Conservation (phyloP, 352 stramenopile genomes). For the Phytophthora chlamydospora region DNA sequence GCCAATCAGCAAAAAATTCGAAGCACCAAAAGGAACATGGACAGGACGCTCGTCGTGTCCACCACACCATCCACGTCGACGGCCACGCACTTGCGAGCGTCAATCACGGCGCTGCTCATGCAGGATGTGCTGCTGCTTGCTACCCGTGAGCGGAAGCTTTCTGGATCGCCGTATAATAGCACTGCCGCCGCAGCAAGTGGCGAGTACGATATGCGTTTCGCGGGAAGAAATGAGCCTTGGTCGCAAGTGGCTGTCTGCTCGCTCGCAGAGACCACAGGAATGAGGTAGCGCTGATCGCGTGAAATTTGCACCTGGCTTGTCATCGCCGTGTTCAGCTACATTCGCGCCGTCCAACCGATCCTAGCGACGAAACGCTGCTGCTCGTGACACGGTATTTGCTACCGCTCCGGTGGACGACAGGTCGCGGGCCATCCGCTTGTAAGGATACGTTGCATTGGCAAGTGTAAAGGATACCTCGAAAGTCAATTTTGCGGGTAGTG, state of each 20-base stretch:
- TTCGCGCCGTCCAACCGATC: background rate
- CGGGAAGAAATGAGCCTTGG: slow-evolving; percentile 1
- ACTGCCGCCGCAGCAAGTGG: background rate
- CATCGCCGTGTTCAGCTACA: background rate
- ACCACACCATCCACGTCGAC: too few species aligned
- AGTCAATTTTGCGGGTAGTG: too few species aligned
- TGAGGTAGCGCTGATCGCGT: background rate
- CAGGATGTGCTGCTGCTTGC: background rate
- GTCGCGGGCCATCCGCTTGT: too few species aligned
- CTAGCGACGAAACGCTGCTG: background rate
- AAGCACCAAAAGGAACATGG: slow-evolving; percentile 16
- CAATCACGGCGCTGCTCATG: background rate
- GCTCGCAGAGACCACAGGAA: slow-evolving; percentile 5
- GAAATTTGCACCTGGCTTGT: too few species aligned
- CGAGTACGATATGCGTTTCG: slow-evolving; percentile 1
- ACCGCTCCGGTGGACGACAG: too few species aligned
- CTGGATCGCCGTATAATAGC: too few species aligned
- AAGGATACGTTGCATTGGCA: too few species aligned
- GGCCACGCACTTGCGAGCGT: too few species aligned
- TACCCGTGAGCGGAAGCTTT: too few species aligned
- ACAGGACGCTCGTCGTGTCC: too few species aligned
- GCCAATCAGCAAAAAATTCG: slow-evolving; percentile 25
- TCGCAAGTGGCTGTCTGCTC: slow-evolving; percentile 1
- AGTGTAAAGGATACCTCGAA: too few species aligned
- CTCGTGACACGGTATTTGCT: background rate